These are phyloP conservation scores for Cinchona pubescens DNA, from an alignment of 257 asterid genomes.

Conservation along the genomic window DNA sequence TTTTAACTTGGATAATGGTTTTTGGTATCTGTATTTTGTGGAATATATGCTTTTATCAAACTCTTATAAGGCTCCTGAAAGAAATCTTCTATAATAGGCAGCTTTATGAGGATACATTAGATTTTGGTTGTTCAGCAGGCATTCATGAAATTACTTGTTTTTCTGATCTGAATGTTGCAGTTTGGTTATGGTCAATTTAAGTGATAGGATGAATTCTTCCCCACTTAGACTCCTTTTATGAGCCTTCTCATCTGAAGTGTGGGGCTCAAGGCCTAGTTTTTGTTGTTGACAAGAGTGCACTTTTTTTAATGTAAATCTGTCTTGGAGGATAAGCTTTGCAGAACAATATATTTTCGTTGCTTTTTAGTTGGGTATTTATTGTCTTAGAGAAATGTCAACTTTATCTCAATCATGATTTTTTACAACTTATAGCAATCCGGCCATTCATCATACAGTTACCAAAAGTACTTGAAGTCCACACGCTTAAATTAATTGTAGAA, in stretches of 20 bases:
- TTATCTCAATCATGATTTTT: neutral
- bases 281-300: neutral
- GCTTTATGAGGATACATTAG: neutral
- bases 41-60: neutral
- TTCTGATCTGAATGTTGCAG: neutral
- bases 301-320: neutral
- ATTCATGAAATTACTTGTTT: neutral
- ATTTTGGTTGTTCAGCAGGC: constrained; percentile 6
- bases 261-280: neutral
- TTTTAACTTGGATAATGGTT: neutral
- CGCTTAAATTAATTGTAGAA: neutral
- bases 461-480: neutral
- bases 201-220: neutral
- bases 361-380: too few species aligned
- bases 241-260: neutral
- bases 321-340: neutral
- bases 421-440: neutral
- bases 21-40: neutral
- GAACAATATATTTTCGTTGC: neutral
- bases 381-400: neutral
- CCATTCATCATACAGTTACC: neutral
- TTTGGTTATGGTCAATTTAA: neutral
- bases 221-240: neutral
- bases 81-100: neutral
- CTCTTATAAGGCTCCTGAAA: neutral